A percentile compares a stretch with the other conserved stretches of the same genome.
Conservation (phyloP, 805 yeast species). For the Candida sphagnicola region DNA sequence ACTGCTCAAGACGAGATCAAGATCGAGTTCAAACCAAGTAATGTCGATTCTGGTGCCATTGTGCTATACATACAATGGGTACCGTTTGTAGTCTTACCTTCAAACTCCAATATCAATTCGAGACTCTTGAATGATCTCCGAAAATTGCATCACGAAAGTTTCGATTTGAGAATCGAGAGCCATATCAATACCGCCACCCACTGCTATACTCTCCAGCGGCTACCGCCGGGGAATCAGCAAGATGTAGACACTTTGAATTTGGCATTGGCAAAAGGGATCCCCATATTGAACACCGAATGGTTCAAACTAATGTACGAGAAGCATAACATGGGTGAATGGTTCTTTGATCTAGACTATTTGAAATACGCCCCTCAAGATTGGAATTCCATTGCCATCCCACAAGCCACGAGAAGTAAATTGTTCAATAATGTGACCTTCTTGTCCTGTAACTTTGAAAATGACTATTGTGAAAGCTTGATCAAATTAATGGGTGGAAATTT, state of each 20-base stretch:
- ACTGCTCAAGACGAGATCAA: constrained; percentile 6
- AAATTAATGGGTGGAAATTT: constrained; percentile 11
- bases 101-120: constrained; percentile 3
- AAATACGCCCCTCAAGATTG: constrained; percentile 12
- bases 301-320: constrained; percentile 11
- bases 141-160: constrained; percentile 1
- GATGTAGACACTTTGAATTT: constrained; percentile 13
- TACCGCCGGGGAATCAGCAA: constrained; percentile 1
- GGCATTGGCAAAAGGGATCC: constrained; percentile 26
- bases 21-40: constrained; percentile 7
- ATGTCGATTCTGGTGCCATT: constrained; percentile 11
- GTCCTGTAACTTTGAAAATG: constrained; percentile 2
- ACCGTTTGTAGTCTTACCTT: constrained; percentile 13
- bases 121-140: background rate
- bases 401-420: constrained; percentile 10
- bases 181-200: background rate
- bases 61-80: constrained; percentile 15
- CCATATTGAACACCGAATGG: constrained; percentile 26
- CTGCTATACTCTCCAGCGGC: background rate
- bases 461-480: constrained; percentile 12
- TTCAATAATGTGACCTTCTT: constrained; percentile 12
- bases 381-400: constrained; percentile 10
- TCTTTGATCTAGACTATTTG: constrained; percentile 10
- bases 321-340: constrained; percentile 18
- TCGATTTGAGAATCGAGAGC: background rate